Evolutionary conservation across 2,329 filamentous ascomycete species (phyloP).

Genomic region (Endocalyx cinctus): DNA sequence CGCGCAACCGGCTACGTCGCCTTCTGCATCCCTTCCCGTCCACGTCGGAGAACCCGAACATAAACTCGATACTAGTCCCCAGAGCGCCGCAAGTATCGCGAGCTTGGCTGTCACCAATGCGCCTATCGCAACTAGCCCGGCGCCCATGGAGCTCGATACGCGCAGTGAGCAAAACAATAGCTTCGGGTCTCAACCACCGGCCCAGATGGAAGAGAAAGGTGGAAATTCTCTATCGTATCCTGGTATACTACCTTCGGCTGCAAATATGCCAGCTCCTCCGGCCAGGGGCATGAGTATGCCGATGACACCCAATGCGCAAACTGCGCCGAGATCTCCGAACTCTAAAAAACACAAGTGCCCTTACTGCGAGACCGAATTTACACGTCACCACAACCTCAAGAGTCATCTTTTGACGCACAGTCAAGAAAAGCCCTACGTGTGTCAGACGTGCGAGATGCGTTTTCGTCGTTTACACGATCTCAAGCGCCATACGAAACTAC

Average conservation of each 20-base stretch:
- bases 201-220: constrained; percentile 46
- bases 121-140: constrained; percentile 46
- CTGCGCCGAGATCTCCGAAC: constrained; percentile 63
- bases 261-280: constrained; percentile 39
- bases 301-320: constrained; percentile 42
- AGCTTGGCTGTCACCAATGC: constrained; percentile 33
- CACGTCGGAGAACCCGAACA: constrained; percentile 24
- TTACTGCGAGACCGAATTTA: constrained; percentile 95
- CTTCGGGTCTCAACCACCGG: constrained; percentile 36
- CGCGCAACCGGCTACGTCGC: constrained; percentile 13
- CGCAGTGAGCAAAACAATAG: constrained; percentile 31
- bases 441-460: constrained; percentile 85
- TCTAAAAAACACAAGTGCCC: constrained; percentile 92
- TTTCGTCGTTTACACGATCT: constrained; percentile 92
- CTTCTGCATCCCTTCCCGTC: constrained; percentile 22
- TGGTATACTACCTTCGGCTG: constrained; percentile 41
- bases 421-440: constrained; percentile 96
- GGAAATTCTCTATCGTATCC: constrained; percentile 53
- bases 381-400: constrained; percentile 94
- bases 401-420: constrained; percentile 96
- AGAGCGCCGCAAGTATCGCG: constrained; percentile 34
- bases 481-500: constrained; percentile 93
- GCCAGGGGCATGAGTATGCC: constrained; percentile 54
- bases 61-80: constrained; percentile 39
- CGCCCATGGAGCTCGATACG: constrained; percentile 50